Evolutionary conservation across 2,329 filamentous ascomycete species (phyloP).

Genomic region (Colletotrichum sp.): DNA sequence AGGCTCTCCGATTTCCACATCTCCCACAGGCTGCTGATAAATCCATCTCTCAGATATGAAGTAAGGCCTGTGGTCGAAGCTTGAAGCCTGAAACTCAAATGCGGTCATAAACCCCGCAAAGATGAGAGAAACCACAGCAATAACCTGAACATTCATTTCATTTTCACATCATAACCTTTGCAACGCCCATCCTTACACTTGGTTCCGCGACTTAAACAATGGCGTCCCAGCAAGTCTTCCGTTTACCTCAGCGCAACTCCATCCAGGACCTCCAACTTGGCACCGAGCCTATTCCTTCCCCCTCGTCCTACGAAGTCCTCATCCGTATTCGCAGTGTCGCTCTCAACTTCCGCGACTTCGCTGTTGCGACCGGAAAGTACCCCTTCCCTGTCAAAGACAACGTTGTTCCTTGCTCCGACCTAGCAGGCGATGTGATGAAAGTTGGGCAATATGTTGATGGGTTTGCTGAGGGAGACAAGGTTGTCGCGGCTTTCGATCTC

Average conservation of each 20-base stretch:
- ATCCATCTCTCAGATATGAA: not conserved
- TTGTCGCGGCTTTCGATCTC: conserved; percentile 30
- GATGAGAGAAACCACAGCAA: too few relatives aligned
- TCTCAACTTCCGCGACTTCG: conserved; percentile 39
- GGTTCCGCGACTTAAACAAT: not conserved
- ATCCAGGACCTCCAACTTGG: conserved; percentile 26
- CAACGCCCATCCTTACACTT: not conserved
- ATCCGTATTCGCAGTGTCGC: conserved; percentile 33
- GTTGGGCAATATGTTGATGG: conserved; percentile 29
- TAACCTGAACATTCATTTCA: not conserved
- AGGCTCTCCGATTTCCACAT: not conserved
- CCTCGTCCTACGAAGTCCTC: conserved; percentile 31
- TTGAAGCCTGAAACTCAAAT: not conserved
- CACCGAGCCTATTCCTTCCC: conserved; percentile 29
- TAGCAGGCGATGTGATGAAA: conserved; percentile 36
- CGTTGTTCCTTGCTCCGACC: conserved; percentile 40
- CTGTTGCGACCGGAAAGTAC: conserved; percentile 32
- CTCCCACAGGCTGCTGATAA: not conserved
- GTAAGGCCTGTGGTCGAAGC: not conserved
- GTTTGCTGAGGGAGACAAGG: conserved; percentile 34
- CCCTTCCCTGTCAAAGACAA: conserved; percentile 34
- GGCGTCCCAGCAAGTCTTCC: not conserved
- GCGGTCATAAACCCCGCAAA: not conserved
- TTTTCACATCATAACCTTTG: not conserved
- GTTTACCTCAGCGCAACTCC: conserved; percentile 12